Base-by-base conservation (phyloP, 768 basidiomycete species). In the Crassisporium funariophilum region DNA sequence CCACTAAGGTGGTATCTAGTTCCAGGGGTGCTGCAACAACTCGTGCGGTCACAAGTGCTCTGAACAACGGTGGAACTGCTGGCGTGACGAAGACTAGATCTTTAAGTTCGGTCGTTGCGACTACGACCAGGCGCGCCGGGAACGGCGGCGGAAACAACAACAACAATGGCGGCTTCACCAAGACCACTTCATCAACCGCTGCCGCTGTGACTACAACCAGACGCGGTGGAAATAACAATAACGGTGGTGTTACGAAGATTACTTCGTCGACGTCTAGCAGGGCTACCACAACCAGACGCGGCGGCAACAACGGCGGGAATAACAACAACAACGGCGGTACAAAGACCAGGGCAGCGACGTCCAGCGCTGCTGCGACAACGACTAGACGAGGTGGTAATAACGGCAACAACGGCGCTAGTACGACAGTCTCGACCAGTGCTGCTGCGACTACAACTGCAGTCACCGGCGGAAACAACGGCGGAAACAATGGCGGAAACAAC, bases 281-380 rank as follows among this genome's bases (percentile, higher is more conserved):
- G 4, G 31, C 31, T 15, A 11, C 12, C 31, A 15, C 31, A 12
- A 15, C n/a, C 20, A 29, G 17, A 39, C 9, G 44, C 27, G 20
- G 41, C 33, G 21, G 45, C 46, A 15, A 47, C 44, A 21, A 44
- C 47, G 12, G 37, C 38, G 7, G 19, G n/a, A 10, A 31, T 10
- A 33, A n/a, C 27, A 27, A 31, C 39, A 20, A 46, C 39, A n/a
- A 46, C 41, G n/a, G 44, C 52, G 12, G 55, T 33, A 17, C 31
- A 41, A 35, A 46, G 16, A 25, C 12, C 16, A 20, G 25, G 23
- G 45, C 19, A 36, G 36, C 21, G 47, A 27, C 13, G 38, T 20
- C 10, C 36, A 12, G 23, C 31, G 19, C 19, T 44, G 41, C 20
- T 24, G 33, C 27, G 39, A 42, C 25, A 46, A 41, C 41, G n/a